Evolutionary conservation across 352 stramenopile genomes (phyloP).

Genomic region (Phytophthora aleatoria): DNA sequence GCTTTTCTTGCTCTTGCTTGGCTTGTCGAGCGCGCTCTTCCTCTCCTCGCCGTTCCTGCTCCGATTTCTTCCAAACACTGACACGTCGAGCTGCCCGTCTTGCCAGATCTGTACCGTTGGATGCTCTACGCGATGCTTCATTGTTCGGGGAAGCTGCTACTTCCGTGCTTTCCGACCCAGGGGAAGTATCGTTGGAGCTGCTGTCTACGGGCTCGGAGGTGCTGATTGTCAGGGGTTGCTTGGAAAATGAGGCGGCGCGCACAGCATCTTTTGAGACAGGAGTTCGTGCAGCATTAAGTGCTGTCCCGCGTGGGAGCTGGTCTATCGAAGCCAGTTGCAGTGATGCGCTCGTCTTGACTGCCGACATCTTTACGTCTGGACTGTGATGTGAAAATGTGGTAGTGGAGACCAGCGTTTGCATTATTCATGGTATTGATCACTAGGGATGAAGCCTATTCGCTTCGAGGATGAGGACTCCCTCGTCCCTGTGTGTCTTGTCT

Average conservation of each 20-base stretch:
- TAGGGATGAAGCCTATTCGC: background rate
- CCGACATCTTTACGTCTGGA: constrained; percentile 17
- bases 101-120: constrained; percentile 35
- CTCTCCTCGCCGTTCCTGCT: constrained; percentile 58
- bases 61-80: constrained; percentile 59
- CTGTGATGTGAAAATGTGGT: constrained; percentile 19
- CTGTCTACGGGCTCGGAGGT: background rate
- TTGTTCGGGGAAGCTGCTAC: background rate
- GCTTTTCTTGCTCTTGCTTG: constrained; percentile 57
- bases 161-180: background rate
- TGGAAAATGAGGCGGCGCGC: constrained; percentile 4
- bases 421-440: too few species aligned
- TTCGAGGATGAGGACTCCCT: background rate
- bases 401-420: too few species aligned
- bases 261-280: constrained; percentile 9
- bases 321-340: constrained; percentile 14
- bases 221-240: background rate
- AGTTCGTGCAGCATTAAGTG: constrained; percentile 56
- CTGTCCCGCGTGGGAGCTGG: constrained; percentile 52
- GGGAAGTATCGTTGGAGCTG: constrained; percentile 6
- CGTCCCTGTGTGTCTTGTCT: too few species aligned
- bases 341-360: constrained; percentile 11
- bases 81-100: constrained; percentile 55
- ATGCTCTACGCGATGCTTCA: background rate
- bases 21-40: constrained; percentile 42